Conservation (phyloP, 257 asterid genomes). For the Capsicum chinense region DNA sequence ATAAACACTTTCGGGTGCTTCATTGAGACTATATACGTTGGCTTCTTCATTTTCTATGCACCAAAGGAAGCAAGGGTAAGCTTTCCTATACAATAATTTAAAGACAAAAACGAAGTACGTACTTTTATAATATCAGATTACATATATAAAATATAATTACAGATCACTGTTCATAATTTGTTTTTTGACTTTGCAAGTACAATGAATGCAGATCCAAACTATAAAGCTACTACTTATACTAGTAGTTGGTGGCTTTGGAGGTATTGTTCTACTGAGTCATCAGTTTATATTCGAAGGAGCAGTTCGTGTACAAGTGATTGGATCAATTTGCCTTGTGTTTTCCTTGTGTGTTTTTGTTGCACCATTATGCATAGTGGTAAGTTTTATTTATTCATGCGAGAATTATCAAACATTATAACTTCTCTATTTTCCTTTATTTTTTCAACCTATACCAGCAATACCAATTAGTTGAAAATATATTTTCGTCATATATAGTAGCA, state of each 20-base stretch:
- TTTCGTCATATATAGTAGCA: too few species aligned
- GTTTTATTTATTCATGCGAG: neutral
- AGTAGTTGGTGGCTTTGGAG: constrained; percentile 50
- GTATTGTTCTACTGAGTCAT: constrained; percentile 40
- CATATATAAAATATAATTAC: neutral
- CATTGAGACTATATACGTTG: constrained; percentile 47
- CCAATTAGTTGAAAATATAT: too few species aligned
- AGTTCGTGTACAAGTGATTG: constrained; percentile 49
- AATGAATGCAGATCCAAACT: constrained; percentile 51
- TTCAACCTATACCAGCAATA: too few species aligned
- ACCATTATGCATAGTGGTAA: constrained; percentile 67
- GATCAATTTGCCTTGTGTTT: constrained; percentile 57
- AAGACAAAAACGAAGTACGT: neutral
- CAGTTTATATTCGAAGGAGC: constrained; percentile 41
- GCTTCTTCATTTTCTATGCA: constrained; percentile 50
- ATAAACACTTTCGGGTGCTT: constrained; percentile 54
- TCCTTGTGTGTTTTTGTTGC: constrained; percentile 57
- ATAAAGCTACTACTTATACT: constrained; percentile 40
- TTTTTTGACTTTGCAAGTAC: neutral
- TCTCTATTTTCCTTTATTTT: too few species aligned
- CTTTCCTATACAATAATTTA: neutral
- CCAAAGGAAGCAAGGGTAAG: constrained; percentile 49
- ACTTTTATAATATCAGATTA: neutral
- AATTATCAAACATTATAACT: too few species aligned
- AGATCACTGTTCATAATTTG: too few species aligned